phyloP scores from a whole-genome alignment of 2,329 filamentous ascomycete species.

The Phymatotrichopsis omnivora region DNA sequence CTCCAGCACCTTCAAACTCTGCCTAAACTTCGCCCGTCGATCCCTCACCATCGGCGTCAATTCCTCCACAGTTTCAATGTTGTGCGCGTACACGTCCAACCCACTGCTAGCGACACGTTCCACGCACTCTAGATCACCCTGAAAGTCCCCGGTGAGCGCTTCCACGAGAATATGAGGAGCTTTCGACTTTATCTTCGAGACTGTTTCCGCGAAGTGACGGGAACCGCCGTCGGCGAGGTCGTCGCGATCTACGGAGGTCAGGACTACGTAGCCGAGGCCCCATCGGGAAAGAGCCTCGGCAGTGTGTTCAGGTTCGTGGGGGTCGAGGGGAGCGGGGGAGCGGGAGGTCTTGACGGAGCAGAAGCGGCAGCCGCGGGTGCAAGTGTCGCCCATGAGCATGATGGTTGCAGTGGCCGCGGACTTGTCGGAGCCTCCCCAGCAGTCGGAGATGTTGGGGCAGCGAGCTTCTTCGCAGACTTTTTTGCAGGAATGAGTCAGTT shows the following conservation, averaged over 20 bases:
- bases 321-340: slow-evolving; percentile 68
- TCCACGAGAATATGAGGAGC: slow-evolving; percentile 66
- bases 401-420: slow-evolving; percentile 90
- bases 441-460: slow-evolving; percentile 95
- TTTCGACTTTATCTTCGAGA: slow-evolving; percentile 83
- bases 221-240: slow-evolving; percentile 84
- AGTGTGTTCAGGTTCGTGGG: slow-evolving; percentile 93
- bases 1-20: slow-evolving; percentile 68
- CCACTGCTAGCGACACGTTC: slow-evolving; percentile 73
- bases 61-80: slow-evolving; percentile 87
- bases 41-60: slow-evolving; percentile 86
- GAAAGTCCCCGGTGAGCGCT: slow-evolving; percentile 78
- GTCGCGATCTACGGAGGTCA: slow-evolving; percentile 89
- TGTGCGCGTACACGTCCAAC: slow-evolving; percentile 93
- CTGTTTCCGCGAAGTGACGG: slow-evolving; percentile 82
- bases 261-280: slow-evolving; percentile 91
- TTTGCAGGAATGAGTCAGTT: slow-evolving; percentile 1
- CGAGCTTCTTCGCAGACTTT: slow-evolving; percentile 87
- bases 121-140: slow-evolving; percentile 79
- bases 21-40: slow-evolving; percentile 76
- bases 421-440: slow-evolving; percentile 88
- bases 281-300: slow-evolving; percentile 85
- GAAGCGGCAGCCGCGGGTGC: slow-evolving; percentile 90
- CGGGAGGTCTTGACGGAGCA: slow-evolving; percentile 90
- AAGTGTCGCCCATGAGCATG: slow-evolving; percentile 99